Evolutionary conservation across 2,329 filamentous ascomycete species (phyloP).

Genomic region (Fusarium sp.): DNA sequence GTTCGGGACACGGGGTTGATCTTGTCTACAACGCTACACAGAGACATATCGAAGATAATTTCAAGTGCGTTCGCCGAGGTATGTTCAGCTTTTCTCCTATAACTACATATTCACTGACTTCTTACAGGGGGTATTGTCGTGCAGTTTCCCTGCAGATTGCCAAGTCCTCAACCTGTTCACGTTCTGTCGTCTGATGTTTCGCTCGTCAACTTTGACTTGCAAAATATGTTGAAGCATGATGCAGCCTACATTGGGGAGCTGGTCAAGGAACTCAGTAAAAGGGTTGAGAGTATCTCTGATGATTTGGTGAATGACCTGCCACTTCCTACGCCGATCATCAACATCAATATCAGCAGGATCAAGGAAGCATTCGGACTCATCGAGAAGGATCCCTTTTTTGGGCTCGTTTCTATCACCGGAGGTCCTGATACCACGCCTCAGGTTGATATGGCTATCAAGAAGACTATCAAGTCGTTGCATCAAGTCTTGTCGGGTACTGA

Average conservation of each 20-base stretch:
- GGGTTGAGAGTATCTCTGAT: constrained; percentile 1
- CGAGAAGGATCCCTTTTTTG: constrained; percentile 40
- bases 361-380: constrained; percentile 42
- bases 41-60: constrained; percentile 44
- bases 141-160: constrained; percentile 43
- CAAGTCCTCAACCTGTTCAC: constrained; percentile 21
- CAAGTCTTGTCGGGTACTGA: constrained; percentile 48
- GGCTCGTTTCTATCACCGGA: constrained; percentile 31
- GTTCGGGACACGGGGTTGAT: constrained; percentile 51
- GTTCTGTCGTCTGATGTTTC: constrained; percentile 35
- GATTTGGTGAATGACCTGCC: not conserved
- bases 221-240: constrained; percentile 46
- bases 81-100: constrained; percentile 32
- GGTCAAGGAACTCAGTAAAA: constrained; percentile 29
- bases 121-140: constrained; percentile 46
- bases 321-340: not conserved
- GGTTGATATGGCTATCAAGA: constrained; percentile 39
- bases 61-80: constrained; percentile 50
- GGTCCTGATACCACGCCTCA: not conserved
- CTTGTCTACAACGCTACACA: constrained; percentile 58
- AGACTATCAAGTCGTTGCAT: constrained; percentile 37
- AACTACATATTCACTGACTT: constrained; percentile 6
- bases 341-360: constrained; percentile 37
- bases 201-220: constrained; percentile 47
- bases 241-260: constrained; percentile 44